Conservation (phyloP, 2,329 filamentous ascomycete species). For the Hypoxylon sp. region DNA sequence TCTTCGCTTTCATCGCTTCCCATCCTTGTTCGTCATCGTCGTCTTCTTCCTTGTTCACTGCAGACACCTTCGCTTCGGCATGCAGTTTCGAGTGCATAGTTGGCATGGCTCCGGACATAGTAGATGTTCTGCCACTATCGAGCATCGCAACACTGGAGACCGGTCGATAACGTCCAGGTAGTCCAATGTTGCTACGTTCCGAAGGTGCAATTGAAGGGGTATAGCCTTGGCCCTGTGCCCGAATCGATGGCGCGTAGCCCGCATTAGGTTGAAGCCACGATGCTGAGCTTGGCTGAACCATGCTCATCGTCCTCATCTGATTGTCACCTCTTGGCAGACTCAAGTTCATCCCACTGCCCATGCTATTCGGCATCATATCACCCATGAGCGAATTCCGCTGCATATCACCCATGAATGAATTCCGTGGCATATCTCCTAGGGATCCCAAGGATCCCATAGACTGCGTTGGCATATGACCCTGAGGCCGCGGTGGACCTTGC, state of each 20-base stretch:
- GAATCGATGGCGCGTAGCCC: slow-evolving; percentile 65
- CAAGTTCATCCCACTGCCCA: slow-evolving; percentile 61
- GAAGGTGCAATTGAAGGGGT: slow-evolving; percentile 93
- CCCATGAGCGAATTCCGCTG: slow-evolving; percentile 51
- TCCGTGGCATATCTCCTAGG: slow-evolving; percentile 52
- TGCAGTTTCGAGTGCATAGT: slow-evolving; percentile 58
- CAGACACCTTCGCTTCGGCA: slow-evolving; percentile 56
- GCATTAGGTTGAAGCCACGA: slow-evolving; percentile 66
- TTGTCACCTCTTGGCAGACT: slow-evolving; percentile 61
- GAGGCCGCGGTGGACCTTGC: slow-evolving; percentile 48
- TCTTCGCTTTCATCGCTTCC: slow-evolving; percentile 77
- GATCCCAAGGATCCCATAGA: slow-evolving; percentile 61
- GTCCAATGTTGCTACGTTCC: slow-evolving; percentile 92
- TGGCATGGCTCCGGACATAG: slow-evolving; percentile 59
- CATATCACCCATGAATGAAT: slow-evolving; percentile 55
- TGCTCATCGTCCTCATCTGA: slow-evolving; percentile 80
- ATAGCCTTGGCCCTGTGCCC: slow-evolving; percentile 71
- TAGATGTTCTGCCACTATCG: slow-evolving; percentile 56
- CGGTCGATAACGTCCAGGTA: slow-evolving; percentile 90
- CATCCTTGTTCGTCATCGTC: slow-evolving; percentile 77
- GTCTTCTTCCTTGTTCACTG: slow-evolving; percentile 62
- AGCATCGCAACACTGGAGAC: slow-evolving; percentile 74
- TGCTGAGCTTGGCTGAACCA: slow-evolving; percentile 77
- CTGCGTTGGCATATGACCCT: slow-evolving; percentile 58
- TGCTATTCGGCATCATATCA: slow-evolving; percentile 49